These are phyloP conservation scores for Pascua guehoae DNA, from an alignment of 1,284 basidiomycete genomes.

Conservation along the genomic window DNA sequence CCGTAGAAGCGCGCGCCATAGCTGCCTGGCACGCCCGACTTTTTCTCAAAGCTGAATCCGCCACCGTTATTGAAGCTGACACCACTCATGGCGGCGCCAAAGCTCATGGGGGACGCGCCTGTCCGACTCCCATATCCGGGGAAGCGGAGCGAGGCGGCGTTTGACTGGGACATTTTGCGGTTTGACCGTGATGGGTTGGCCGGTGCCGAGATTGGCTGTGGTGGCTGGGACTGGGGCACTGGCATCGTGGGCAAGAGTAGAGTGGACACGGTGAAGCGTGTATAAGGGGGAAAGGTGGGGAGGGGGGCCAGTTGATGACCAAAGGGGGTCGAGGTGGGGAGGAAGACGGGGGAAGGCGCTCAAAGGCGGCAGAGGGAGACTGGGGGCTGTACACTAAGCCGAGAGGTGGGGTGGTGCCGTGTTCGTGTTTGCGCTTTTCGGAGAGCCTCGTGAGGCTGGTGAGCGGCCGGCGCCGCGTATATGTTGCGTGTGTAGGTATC, in stretches of 20 bases:
- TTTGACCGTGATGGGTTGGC: slow-evolving; percentile 16
- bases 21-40: slow-evolving; percentile 16
- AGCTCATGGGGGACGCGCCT: slow-evolving; percentile 41
- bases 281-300: no score
- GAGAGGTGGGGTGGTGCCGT: background rate
- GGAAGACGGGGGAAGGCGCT: no score
- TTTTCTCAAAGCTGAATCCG: slow-evolving; percentile 15
- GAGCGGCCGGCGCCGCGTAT: no score
- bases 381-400: no score
- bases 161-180: slow-evolving; percentile 16
- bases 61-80: slow-evolving; percentile 43
- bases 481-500: no score
- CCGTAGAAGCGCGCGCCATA: slow-evolving; percentile 45
- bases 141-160: slow-evolving; percentile 7
- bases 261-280: background rate
- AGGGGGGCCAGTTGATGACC: no score
- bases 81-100: slow-evolving; percentile 43
- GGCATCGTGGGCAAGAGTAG: background rate
- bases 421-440: background rate
- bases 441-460: no score
- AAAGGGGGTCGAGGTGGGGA: no score
- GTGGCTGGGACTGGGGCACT: background rate
- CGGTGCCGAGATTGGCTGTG: slow-evolving; percentile 19
- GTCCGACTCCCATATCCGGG: slow-evolving; percentile 9
- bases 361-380: no score